A percentile compares a stretch with the other conserved stretches of the same genome.
Conservation (phyloP, 2,329 filamentous ascomycete species). For the Penicillium sp. region DNA sequence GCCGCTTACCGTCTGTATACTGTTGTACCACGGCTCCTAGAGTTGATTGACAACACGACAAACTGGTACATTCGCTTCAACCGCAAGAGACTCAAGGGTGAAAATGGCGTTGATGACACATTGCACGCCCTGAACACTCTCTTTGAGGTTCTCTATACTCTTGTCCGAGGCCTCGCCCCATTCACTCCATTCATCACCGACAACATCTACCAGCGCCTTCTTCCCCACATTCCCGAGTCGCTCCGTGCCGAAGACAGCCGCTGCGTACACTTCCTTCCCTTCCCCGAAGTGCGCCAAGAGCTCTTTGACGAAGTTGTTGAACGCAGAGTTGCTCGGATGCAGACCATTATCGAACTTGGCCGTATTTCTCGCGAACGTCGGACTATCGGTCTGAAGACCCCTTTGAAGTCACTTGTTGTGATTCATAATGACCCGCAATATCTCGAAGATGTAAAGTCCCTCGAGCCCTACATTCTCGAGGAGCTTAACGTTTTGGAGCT, state of each 20-base stretch:
- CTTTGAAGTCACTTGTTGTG: conserved; percentile 83
- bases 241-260: conserved; percentile 70
- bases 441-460: conserved; percentile 78
- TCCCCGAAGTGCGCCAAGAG: conserved; percentile 83
- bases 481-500: conserved; percentile 89
- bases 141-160: conserved; percentile 87
- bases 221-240: conserved; percentile 75
- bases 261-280: conserved; percentile 88
- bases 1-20: conserved; percentile 78
- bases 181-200: conserved; percentile 97
- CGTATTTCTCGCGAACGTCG: conserved; percentile 83
- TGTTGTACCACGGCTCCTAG: conserved; percentile 79
- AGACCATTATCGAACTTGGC: conserved; percentile 88
- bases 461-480: conserved; percentile 85
- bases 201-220: conserved; percentile 82
- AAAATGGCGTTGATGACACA: conserved; percentile 81
- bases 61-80: conserved; percentile 99
- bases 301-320: conserved; percentile 86
- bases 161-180: conserved; percentile 83
- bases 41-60: conserved; percentile 89
- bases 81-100: conserved; percentile 84
- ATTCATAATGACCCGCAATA: conserved; percentile 82
- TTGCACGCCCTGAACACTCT: conserved; percentile 88
- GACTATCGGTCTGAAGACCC: conserved; percentile 83
- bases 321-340: conserved; percentile 85